A percentile compares a stretch with the other conserved stretches of the same genome.
These are phyloP conservation scores for Trichoderma atroviride DNA, from an alignment of 2,329 filamentous ascomycete species.

Conservation along the genomic window DNA sequence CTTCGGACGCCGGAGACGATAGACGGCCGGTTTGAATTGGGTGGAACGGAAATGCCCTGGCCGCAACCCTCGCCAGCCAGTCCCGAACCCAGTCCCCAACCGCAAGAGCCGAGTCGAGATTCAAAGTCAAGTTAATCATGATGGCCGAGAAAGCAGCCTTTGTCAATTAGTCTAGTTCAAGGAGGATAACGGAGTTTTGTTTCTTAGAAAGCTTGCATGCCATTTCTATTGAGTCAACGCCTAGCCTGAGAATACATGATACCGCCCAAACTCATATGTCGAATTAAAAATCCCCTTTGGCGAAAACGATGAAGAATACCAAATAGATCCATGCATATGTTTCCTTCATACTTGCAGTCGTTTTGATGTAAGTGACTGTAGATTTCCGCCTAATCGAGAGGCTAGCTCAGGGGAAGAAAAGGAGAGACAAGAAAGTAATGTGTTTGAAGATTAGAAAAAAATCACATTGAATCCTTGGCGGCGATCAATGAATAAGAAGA, in stretches of 20 bases:
- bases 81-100: neutral
- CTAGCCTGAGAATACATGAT: constrained; percentile 36
- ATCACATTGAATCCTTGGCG: neutral
- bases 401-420: constrained; percentile 2
- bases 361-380: constrained; percentile 3
- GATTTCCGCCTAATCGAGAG: neutral
- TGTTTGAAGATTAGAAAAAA: neutral
- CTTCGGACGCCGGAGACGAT: constrained; percentile 1
- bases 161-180: neutral
- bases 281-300: neutral
- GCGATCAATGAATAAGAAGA: neutral
- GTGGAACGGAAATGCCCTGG: constrained; percentile 23
- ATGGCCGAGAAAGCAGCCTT: neutral
- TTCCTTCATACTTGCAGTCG: constrained; percentile 13
- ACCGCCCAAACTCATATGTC: constrained; percentile 31
- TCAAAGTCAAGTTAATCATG: neutral
- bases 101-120: neutral
- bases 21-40: constrained; percentile 18
- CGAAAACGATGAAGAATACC: neutral
- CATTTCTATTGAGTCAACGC: constrained; percentile 36
- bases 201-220: neutral
- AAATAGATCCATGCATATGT: constrained; percentile 4
- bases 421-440: neutral
- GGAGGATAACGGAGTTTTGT: neutral
- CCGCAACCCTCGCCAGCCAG: constrained; percentile 7